Base-by-base conservation (phyloP, 2,329 filamentous ascomycete species). In the Aspergillus sp. region DNA sequence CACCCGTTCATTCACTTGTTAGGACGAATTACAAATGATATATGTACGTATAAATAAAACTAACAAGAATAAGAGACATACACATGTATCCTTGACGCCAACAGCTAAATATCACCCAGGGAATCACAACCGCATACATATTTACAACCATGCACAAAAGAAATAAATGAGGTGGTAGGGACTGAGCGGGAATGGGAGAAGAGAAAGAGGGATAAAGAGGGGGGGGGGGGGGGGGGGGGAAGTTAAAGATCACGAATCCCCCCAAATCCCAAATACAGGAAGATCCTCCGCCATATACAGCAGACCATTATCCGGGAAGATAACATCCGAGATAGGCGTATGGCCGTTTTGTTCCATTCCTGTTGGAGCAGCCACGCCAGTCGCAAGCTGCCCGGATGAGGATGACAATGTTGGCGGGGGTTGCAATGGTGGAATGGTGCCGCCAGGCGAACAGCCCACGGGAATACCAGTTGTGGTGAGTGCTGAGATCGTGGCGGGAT, bases 201-300 rank as follows among this genome's bases (percentile, higher is more conserved):
- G n/a, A 33, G 38, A 41, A 15, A 27, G 12, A 22, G 5, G 20
- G 20, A 22, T 22, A 32, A 32, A n/a, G 17, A n/a, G n/a, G 3
- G n/a, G 32, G n/a, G 32, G n/a, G n/a, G 33, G n/a, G 3, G n/a
- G 32, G n/a, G 32, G n/a, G n/a, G 6, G n/a, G 10, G 23, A 15
- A 27, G 12, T 5, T 3, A 12, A 22, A 9, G 25, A 41, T 56
- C 51, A 60, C 10, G 53, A 33, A 17, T 66, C 62, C 44, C 51
- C 58, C 60, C 63, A 66, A 5, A 65, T 53, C 3, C 63, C 63
- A 47, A 66, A 65, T 1, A 62, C 57, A 0, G 62, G 60, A 6
- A 66, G 50, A 46, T 66, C 63, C 27, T 66, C 63, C 0, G 63
- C 63, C 60, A 64, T 63, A 30, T 66, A 66, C 5, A 66, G 47